These are phyloP conservation scores for Ormosia emarginata DNA, from an alignment of 306 rosid species.

Conservation along the genomic window DNA sequence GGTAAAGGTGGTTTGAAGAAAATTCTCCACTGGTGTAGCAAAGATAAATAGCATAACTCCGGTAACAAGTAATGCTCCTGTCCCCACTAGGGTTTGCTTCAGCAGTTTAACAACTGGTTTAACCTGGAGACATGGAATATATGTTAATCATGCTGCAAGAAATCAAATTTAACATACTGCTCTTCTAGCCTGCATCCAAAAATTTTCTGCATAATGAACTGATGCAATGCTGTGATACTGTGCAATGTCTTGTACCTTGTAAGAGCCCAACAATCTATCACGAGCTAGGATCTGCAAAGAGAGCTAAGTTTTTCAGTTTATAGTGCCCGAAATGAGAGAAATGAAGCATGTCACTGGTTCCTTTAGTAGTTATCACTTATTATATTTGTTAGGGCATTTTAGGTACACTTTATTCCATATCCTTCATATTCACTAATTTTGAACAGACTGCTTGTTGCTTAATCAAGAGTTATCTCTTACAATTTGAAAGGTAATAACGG, in stretches of 20 bases:
- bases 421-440: not conserved
- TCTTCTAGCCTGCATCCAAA: slow-evolving; percentile 8
- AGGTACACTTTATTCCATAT: not conserved
- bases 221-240: slow-evolving; percentile 5
- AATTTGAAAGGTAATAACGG: not conserved
- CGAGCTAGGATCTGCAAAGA: slow-evolving; percentile 81
- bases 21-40: slow-evolving; percentile 80
- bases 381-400: not conserved
- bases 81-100: slow-evolving; percentile 92
- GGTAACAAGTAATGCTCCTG: slow-evolving; percentile 85
- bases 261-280: slow-evolving; percentile 91
- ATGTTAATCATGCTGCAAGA: slow-evolving; percentile 9
- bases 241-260: slow-evolving; percentile 61
- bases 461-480: not conserved
- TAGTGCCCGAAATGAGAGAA: slow-evolving; percentile 12
- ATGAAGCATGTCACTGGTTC: not conserved
- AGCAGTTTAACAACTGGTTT: slow-evolving; percentile 88
- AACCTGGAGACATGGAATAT: slow-evolving; percentile 53
- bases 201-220: not conserved
- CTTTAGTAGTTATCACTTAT: not conserved
- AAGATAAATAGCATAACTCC: slow-evolving; percentile 75
- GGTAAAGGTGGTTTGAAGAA: slow-evolving; percentile 48
- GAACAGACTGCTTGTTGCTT: not conserved
- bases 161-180: slow-evolving; percentile 11
- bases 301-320: slow-evolving; percentile 27